These are phyloP conservation scores for Colletotrichum sp. DNA, from an alignment of 2,329 filamentous ascomycete genomes.

Conservation along the genomic window DNA sequence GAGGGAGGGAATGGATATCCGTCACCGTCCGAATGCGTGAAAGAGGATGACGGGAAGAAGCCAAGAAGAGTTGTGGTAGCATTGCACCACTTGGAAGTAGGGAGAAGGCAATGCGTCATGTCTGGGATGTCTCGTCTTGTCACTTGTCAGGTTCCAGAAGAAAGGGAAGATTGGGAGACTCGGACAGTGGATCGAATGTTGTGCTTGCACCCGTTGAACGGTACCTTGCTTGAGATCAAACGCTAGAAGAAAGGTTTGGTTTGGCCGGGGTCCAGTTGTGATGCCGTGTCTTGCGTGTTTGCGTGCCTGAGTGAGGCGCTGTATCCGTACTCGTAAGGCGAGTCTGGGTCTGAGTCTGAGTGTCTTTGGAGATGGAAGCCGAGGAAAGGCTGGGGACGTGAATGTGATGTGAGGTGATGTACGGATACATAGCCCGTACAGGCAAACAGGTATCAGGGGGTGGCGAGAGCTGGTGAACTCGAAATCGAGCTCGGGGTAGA, in stretches of 20 bases:
- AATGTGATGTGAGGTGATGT: neutral
- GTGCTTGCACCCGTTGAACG: neutral
- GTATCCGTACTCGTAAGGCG: neutral
- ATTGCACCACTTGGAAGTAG: neutral
- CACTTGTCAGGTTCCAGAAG: slow-evolving; percentile 18
- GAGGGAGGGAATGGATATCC: neutral
- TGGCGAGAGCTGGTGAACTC: neutral
- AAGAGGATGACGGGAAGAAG: neutral
- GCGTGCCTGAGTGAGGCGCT: neutral
- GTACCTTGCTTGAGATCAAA: neutral
- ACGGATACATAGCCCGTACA: neutral
- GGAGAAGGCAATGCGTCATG: neutral
- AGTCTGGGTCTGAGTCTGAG: neutral
- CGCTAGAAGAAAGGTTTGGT: neutral
- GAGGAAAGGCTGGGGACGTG: neutral
- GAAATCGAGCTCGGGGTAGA: neutral
- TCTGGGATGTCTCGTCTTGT: slow-evolving; percentile 13
- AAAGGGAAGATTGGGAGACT: neutral
- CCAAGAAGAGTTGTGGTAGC: neutral
- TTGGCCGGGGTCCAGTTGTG: neutral
- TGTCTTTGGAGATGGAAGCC: neutral
- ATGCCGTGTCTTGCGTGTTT: neutral
- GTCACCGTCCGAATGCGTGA: neutral
- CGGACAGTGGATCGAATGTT: neutral
- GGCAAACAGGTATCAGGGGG: slow-evolving; percentile 10